phyloP scores from a whole-genome alignment of 352 stramenopile species.

The Albugo laibachii region DNA sequence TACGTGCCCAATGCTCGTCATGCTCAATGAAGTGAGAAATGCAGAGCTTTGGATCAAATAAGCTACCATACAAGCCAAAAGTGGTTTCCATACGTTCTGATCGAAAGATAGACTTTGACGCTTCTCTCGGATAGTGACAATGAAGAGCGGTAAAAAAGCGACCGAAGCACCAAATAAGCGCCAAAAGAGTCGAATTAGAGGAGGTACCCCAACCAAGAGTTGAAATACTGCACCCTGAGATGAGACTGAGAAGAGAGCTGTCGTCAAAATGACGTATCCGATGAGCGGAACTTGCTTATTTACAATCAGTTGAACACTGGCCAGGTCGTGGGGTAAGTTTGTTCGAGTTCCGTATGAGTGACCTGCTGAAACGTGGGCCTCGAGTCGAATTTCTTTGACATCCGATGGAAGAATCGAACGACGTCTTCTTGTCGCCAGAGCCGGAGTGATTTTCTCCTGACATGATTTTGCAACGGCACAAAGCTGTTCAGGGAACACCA shows the following conservation, averaged over 20 bases:
- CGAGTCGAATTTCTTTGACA: not conserved
- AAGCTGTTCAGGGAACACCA: too few species aligned
- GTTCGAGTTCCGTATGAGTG: not conserved
- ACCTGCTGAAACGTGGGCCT: not conserved
- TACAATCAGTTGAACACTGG: slow-evolving; percentile 16
- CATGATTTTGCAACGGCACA: too few species aligned
- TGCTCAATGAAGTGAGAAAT: slow-evolving; percentile 24
- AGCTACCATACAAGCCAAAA: slow-evolving; percentile 11
- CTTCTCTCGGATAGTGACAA: not conserved
- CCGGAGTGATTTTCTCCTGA: too few species aligned
- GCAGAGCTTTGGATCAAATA: slow-evolving; percentile 28
- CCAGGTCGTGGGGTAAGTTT: not conserved
- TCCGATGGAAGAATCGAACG: too few species aligned
- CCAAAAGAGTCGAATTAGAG: slow-evolving; percentile 35
- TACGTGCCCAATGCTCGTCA: slow-evolving; percentile 28
- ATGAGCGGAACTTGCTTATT: slow-evolving; percentile 23
- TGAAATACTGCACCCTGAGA: slow-evolving; percentile 24
- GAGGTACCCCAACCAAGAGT: slow-evolving; percentile 17
- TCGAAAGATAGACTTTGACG: too few species aligned
- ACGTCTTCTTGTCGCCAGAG: too few species aligned
- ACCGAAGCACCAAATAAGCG: slow-evolving; percentile 20
- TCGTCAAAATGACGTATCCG: slow-evolving; percentile 22
- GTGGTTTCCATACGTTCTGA: slow-evolving; percentile 1
- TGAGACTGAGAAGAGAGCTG: slow-evolving; percentile 18
- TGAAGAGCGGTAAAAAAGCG: slow-evolving; percentile 11